phyloP scores from a whole-genome alignment of 2,329 filamentous ascomycete species.

The Samsoniella hepiali region DNA sequence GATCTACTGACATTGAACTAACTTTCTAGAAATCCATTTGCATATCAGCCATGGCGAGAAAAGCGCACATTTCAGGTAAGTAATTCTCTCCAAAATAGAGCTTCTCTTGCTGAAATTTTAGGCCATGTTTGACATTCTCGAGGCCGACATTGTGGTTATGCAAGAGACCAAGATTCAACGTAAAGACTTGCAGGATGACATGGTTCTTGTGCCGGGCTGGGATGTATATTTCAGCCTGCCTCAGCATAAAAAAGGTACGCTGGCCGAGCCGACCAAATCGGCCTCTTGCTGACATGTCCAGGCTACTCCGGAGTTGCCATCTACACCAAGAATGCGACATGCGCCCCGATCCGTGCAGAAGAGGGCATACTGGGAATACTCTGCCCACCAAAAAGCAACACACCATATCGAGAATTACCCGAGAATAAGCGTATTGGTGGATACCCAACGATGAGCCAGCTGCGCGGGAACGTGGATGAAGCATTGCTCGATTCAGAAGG shows the following conservation, averaged over 20 bases:
- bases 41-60: conserved; percentile 79
- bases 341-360: conserved; percentile 83
- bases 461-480: conserved; percentile 63
- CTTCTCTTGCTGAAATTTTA: conserved; percentile 30
- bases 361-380: conserved; percentile 88
- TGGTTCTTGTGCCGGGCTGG: conserved; percentile 93
- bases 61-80: conserved; percentile 65
- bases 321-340: conserved; percentile 84
- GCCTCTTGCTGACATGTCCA: conserved; percentile 34
- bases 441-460: conserved; percentile 70
- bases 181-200: conserved; percentile 89
- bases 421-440: conserved; percentile 77
- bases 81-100: not conserved
- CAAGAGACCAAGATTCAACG: conserved; percentile 96
- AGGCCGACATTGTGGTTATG: conserved; percentile 90
- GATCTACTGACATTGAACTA: not conserved
- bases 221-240: conserved; percentile 95
- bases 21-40: conserved; percentile 66
- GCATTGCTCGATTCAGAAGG: conserved; percentile 82
- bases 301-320: conserved; percentile 95
- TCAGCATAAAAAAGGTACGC: conserved; percentile 81
- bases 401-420: conserved; percentile 71
- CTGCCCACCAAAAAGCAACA: conserved; percentile 66
- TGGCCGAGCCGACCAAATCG: not conserved
- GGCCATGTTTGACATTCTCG: conserved; percentile 92